phyloP scores from a whole-genome alignment of 2,329 filamentous ascomycete genomes.

The Colletotrichum somersetense region DNA sequence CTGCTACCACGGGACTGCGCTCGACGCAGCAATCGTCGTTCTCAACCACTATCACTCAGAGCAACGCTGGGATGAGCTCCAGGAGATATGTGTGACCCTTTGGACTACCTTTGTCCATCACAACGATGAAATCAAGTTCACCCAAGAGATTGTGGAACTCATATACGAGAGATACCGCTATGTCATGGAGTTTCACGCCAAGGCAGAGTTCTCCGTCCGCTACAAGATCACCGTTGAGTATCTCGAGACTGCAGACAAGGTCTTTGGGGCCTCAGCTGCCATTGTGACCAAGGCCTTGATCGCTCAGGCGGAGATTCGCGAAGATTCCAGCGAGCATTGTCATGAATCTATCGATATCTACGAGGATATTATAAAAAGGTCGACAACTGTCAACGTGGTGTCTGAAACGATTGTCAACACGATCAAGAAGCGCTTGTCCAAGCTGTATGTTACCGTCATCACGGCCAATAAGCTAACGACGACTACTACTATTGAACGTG shows the following conservation, averaged over 20 bases:
- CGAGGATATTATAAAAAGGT: slow-evolving; percentile 57
- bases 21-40: slow-evolving; percentile 60
- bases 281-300: slow-evolving; percentile 51
- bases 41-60: slow-evolving; percentile 59
- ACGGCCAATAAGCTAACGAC: slow-evolving; percentile 53
- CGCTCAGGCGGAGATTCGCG: slow-evolving; percentile 60
- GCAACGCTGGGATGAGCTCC: slow-evolving; percentile 59
- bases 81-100: slow-evolving; percentile 58
- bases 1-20: slow-evolving; percentile 55
- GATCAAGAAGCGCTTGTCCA: slow-evolving; percentile 63
- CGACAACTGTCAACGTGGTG: slow-evolving; percentile 51
- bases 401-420: slow-evolving; percentile 54
- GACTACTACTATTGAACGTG: slow-evolving; percentile 53
- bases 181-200: slow-evolving; percentile 58
- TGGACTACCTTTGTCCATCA: slow-evolving; percentile 55
- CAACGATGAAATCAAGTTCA: slow-evolving; percentile 54
- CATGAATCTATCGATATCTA: slow-evolving; percentile 61
- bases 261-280: slow-evolving; percentile 48
- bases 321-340: slow-evolving; percentile 56
- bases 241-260: slow-evolving; percentile 57
- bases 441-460: slow-evolving; percentile 56
- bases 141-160: slow-evolving; percentile 58
- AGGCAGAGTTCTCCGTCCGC: slow-evolving; percentile 54
- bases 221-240: slow-evolving; percentile 63
- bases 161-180: slow-evolving; percentile 59